Evolutionary conservation across 176 grass and related monocot genomes (phyloP).

Genomic region (sorghum (Sorghum bicolor)): DNA sequence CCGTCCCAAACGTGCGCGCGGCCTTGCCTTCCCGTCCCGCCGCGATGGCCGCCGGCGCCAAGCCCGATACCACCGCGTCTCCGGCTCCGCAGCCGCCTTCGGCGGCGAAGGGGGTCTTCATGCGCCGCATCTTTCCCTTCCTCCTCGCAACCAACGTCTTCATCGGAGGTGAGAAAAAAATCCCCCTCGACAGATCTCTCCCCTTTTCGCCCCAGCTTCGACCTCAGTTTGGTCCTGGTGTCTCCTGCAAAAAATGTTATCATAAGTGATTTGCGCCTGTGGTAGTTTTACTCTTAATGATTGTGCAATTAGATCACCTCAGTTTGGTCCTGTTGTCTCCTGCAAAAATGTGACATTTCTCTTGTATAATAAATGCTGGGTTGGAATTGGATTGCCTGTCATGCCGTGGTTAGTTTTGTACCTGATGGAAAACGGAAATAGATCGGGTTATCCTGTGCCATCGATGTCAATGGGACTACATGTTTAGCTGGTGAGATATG

Average conservation of each 20-base stretch:
- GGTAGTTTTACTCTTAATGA: neutral
- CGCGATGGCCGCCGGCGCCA: conserved; percentile 32
- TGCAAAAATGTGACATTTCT: neutral
- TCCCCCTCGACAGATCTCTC: neutral
- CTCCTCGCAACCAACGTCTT: conserved; percentile 73
- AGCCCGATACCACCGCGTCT: conserved; percentile 13
- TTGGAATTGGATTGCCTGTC: neutral
- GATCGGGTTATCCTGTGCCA: neutral
- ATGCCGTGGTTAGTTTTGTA: neutral
- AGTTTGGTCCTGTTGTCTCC: neutral
- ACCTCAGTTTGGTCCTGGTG: neutral
- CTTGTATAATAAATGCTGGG: neutral
- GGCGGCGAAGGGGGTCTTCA: conserved; percentile 48
- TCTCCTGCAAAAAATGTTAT: neutral
- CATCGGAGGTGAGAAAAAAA: conserved; percentile 56
- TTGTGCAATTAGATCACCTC: neutral
- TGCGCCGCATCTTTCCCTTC: conserved; percentile 76
- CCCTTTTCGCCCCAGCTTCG: neutral
- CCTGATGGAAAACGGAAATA: neutral
- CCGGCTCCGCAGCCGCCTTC: conserved; percentile 28
- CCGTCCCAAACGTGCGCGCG: neutral
- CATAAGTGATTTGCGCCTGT: neutral
- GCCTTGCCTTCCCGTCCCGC: neutral
- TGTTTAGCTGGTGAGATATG: neutral
- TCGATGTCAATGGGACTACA: neutral